Evolutionary conservation across 371 early-diverging fungal species (phyloP).

Genomic region (Lichtheimia corymbifera): DNA sequence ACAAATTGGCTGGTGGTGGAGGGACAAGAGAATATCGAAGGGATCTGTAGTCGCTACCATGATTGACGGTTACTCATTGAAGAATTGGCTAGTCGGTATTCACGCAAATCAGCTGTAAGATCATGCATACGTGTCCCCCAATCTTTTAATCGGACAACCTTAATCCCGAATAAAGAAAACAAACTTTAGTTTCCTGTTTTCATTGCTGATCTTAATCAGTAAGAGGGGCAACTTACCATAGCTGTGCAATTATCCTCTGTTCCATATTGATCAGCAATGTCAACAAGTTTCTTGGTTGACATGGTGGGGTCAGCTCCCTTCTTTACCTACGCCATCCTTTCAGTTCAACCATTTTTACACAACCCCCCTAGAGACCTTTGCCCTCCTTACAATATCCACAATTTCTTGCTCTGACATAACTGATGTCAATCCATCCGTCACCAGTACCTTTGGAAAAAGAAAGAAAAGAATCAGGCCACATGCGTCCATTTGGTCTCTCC

Average conservation of each 20-base stretch:
- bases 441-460: slow-evolving; percentile 38
- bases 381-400: slow-evolving; percentile 64
- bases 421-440: slow-evolving; percentile 75
- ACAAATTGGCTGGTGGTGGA: too few relatives aligned
- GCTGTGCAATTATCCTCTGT: slow-evolving; percentile 78
- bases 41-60: slow-evolving; percentile 27
- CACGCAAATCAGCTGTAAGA: slow-evolving; percentile 65
- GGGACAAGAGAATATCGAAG: too few relatives aligned
- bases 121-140: slow-evolving; percentile 77
- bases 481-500: background rate
- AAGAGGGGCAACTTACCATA: slow-evolving; percentile 37
- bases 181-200: background rate
- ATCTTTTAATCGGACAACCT: slow-evolving; percentile 77
- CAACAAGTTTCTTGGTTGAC: slow-evolving; percentile 64
- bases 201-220: background rate
- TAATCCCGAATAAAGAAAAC: too few relatives aligned
- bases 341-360: background rate
- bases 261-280: slow-evolving; percentile 73
- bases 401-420: slow-evolving; percentile 82
- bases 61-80: slow-evolving; percentile 51
- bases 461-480: background rate
- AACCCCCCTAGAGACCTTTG: background rate
- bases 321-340: slow-evolving; percentile 43
- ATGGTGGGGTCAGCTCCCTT: slow-evolving; percentile 53
- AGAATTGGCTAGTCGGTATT: slow-evolving; percentile 60